These are phyloP conservation scores for Ramaria sp. DNA, from an alignment of 768 basidiomycete genomes.

Conservation along the genomic window DNA sequence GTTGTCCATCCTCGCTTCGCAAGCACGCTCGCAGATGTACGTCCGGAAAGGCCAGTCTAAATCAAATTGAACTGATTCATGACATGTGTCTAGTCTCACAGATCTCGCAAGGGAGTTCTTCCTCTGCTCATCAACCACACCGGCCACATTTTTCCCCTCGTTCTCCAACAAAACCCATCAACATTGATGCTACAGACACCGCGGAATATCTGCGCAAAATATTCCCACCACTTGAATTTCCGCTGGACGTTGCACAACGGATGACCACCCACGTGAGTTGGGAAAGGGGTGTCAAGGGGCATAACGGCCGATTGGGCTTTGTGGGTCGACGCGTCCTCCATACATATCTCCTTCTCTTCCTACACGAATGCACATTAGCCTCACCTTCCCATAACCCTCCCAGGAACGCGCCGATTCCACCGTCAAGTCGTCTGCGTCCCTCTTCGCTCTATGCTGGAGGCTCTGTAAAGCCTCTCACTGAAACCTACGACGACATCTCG, in stretches of 20 bases:
- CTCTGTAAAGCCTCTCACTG: constrained; percentile 29
- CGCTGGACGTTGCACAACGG: constrained; percentile 57
- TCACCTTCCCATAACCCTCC: constrained; percentile 2
- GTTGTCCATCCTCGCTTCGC: neutral
- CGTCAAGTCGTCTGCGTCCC: neutral
- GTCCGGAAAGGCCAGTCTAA: neutral
- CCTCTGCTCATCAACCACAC: neutral
- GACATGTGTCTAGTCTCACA: neutral
- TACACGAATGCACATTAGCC: constrained; percentile 25
- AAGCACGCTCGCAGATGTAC: neutral
- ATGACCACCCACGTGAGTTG: constrained; percentile 75
- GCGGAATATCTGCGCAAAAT: constrained; percentile 49
- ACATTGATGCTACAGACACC: constrained; percentile 8
- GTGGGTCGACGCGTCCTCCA: constrained; percentile 71
- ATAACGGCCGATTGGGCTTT: constrained; percentile 64
- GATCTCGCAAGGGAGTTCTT: neutral
- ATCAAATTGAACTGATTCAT: neutral
- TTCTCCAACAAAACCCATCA: constrained; percentile 6
- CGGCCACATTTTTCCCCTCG: neutral
- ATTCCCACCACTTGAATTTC: constrained; percentile 59
- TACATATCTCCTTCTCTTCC: constrained; percentile 63
- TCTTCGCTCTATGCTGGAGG: constrained; percentile 18
- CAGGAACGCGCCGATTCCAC: constrained; percentile 7
- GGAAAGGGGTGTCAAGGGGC: constrained; percentile 49
- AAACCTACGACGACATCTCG: constrained; percentile 46